Evolutionary conservation across 495 filamentous ascomycete genomes (phyloP).

Genomic region (Aspergillus baeticus): DNA sequence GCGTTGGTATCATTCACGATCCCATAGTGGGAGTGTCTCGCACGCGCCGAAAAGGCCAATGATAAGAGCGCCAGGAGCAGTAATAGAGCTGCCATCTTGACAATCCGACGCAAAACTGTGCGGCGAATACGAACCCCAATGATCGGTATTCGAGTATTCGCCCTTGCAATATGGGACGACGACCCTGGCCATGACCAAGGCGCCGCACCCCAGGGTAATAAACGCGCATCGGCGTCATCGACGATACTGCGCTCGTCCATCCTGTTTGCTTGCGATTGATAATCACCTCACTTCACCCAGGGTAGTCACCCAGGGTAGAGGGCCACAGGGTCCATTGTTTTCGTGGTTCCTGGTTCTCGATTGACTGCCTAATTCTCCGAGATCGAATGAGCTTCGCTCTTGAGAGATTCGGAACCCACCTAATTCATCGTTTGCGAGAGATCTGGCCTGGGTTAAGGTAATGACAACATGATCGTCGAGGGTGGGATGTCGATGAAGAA

Average conservation of each 20-base stretch:
- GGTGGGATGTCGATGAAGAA: not conserved
- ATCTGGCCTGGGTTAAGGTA: not conserved
- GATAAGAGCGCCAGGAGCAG: not conserved
- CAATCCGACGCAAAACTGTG: constrained; percentile 1
- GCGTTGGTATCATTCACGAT: not conserved
- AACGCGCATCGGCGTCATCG: not conserved
- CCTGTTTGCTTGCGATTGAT: not conserved
- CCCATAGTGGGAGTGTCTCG: not conserved
- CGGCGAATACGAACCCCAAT: not conserved
- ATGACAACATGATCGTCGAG: not conserved
- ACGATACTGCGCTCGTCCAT: not conserved
- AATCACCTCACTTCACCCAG: not conserved
- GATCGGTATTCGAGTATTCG: too few species aligned
- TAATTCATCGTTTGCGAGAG: not conserved
- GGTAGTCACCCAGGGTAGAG: not conserved
- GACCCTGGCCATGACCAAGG: not conserved
- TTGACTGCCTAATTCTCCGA: not conserved
- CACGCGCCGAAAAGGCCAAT: not conserved
- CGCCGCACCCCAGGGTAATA: constrained; percentile 5
- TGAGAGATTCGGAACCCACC: not conserved
- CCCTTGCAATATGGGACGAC: not conserved
- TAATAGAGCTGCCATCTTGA: constrained; percentile 9
- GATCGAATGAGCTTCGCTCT: not conserved
- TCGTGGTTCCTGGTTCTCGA: not conserved
- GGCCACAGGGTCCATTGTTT: constrained; percentile 1